Evolutionary conservation across 495 filamentous ascomycete species (phyloP), one percentile per base, ranked within the genome.

Genomic region (Elaphomyces granulatus): DNA sequence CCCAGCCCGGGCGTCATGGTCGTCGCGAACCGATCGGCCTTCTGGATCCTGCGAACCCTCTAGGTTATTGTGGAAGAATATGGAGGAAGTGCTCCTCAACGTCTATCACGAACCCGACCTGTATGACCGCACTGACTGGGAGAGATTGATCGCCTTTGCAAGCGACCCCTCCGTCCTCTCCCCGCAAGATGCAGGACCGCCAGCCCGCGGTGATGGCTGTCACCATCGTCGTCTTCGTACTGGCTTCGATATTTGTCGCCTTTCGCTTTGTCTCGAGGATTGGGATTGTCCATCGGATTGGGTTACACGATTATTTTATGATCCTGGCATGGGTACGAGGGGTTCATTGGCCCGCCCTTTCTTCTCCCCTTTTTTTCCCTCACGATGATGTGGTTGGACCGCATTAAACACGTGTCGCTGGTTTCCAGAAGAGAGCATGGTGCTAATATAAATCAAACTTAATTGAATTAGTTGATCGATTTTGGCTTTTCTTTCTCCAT

Each of bases 281-380:
- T 34, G 75, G 71, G 20, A 77, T 96, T 26, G 77, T 92, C 34
- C 74, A 72, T 45, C 73, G 63, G 41, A 56, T 87, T 10, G 70
- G 67, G 20, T 65, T 67, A 54, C 84, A 94, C 55, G 88, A 96
- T 60, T 85, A 83, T 61, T 70, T 83, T 48, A 93, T 96, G 45
- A 52, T 86, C 16, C 32, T 85, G 42, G 85, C 87, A 45, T 94
- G 83, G 87, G 69, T 85, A 64, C 47, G 64, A 60, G 14, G 6
- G 6, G 23, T 10, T 9, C 16, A 14, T 9, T 14, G 23, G 8
- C 28, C 18, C 19, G 23, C 38, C 19, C n/a, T 14, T 34, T 42
- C 19, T 39, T 18, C 37, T 28, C 16, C 17, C 28, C 26, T 34
- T 41, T 26, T 31, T 32, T 23, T n/a, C 10, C 20, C 15, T 8